Evolutionary conservation across 208 protist species (phyloP), one percentile per base, ranked within the genome.

Genomic region (Trypanosoma platydactyli): DNA sequence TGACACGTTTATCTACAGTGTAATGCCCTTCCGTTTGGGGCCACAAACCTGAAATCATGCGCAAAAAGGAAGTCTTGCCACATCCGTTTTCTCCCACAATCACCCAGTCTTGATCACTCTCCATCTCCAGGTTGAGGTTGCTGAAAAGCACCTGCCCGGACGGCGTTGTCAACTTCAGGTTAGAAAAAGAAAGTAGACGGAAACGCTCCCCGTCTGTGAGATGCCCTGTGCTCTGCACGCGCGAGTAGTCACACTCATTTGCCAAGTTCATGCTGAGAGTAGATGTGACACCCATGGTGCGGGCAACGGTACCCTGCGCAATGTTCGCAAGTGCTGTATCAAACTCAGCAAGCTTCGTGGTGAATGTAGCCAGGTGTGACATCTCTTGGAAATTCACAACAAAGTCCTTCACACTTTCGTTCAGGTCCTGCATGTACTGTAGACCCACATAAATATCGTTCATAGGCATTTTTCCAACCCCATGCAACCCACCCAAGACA

Each of bases 301-400:
- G 77, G 41, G 83, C 74, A 52, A 92, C 81, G 25, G 73, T 81
- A 55, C 86, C 89, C 12, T 71, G 29, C 1, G 84, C 87, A 66
- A 95, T 91, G 64, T 79, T 90, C 35, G 64, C 44, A 33, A 95
- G 79, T 22, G 86, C 91, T 7, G 58, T 81, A 71, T 95, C 90
- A 72, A 93, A 95, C 68, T 84, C 79, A 0, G 80, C 68, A 61
- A 93, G 73, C 73, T 89, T 91, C 12, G 61, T 78, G 22, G 90
- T 82, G 55, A 93, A 95, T 45, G 86, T 87, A 0, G 79, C 84
- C 16, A 93, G 63, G 71, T 95, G 87, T 11, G 90, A 95, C 38
- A 93, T 59, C 64, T 95, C 84, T 50, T 83, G 81, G 67, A 95
- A 89, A 70, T 95, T 95, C 22, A 92, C 80, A 18, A 95, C 80